Base-by-base conservation (phyloP, 2,329 filamentous ascomycete genomes). In the Acephala macrosclerotiorum region DNA sequence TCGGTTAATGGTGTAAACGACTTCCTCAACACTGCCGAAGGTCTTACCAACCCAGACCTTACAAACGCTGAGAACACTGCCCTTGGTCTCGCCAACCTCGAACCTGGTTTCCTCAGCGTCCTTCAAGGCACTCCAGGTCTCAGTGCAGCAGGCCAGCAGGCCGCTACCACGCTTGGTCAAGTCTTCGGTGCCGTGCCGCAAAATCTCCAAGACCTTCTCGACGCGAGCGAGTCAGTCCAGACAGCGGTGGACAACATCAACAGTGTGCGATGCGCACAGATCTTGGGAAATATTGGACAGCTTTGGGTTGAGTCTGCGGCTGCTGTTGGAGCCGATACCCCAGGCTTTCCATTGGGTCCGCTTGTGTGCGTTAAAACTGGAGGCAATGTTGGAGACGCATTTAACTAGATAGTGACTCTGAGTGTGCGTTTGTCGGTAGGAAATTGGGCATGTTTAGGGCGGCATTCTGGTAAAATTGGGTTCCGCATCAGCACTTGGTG, bases 171-270 rank as follows among this genome's bases (percentile, higher is more conserved):
- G 20, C 60, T 61, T 18, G n/a, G 5, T 6, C 47, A 56, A 33
- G 60, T 61, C 22, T 61, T 61, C 22, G 20, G 26, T n/a, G 60
- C 25, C 26, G 60, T 61, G 20, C 60, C 60, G 22, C 14, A 45
- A 35, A 62, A 62, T 36, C 38, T 62, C 9, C n/a, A 25, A 5
- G 11, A 45, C 25, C 38, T 62, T 9, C 6, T 33, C 6, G 20
- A 56, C 29, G 35, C 8, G 9, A 36, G 26, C 16, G 36, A 18
- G 9, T 16, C 20, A 2, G 60, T 62, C 18, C 14, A 33, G 14
- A n/a, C 26, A 11, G 49, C 36, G 7, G 60, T 62, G n/a, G 53
- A 62, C 38, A 57, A 56, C 26, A 62, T 62, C 47, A 62, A 62
- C 20, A 57, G 14, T 40, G 26, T 62, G 4, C 40, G 60, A 45